Evolutionary conservation across 495 filamentous ascomycete species (phyloP).

Genomic region (Xylaria flabelliformis): DNA sequence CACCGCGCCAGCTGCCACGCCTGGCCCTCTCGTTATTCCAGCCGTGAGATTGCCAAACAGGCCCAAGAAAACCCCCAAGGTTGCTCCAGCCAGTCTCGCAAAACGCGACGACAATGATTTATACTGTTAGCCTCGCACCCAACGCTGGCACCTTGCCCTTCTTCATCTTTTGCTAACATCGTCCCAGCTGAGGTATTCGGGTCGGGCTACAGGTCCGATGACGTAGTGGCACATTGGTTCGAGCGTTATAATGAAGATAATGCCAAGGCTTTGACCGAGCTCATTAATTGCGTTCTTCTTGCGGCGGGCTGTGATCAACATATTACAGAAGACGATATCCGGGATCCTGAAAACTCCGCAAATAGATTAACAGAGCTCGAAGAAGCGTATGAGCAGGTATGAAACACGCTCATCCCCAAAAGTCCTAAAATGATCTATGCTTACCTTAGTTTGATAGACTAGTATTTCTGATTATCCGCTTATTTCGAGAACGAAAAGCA

Average conservation of each 20-base stretch:
- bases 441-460: conserved; percentile 52
- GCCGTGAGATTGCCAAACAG: conserved; percentile 63
- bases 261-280: conserved; percentile 71
- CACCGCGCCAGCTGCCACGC: conserved; percentile 52
- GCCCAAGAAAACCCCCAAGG: conserved; percentile 63
- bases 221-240: conserved; percentile 83
- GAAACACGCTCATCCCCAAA: conserved; percentile 28
- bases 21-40: conserved; percentile 37
- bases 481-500: conserved; percentile 75
- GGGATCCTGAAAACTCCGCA: conserved; percentile 81
- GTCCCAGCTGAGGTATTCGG: conserved; percentile 77
- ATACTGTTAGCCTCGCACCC: conserved; percentile 65
- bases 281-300: conserved; percentile 88
- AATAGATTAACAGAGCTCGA: conserved; percentile 76
- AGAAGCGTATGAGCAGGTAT: conserved; percentile 74
- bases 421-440: conserved; percentile 28
- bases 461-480: conserved; percentile 92
- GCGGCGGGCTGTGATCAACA: conserved; percentile 79
- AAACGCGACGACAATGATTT: conserved; percentile 69
- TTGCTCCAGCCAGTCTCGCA: conserved; percentile 57
- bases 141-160: neutral
- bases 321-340: conserved; percentile 77
- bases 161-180: conserved; percentile 34
- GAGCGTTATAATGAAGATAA: conserved; percentile 72
- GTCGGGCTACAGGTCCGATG: conserved; percentile 70